Evolutionary conservation across 177 flowering plant genomes (phyloP).

Genomic region (Vitis hybrid): DNA sequence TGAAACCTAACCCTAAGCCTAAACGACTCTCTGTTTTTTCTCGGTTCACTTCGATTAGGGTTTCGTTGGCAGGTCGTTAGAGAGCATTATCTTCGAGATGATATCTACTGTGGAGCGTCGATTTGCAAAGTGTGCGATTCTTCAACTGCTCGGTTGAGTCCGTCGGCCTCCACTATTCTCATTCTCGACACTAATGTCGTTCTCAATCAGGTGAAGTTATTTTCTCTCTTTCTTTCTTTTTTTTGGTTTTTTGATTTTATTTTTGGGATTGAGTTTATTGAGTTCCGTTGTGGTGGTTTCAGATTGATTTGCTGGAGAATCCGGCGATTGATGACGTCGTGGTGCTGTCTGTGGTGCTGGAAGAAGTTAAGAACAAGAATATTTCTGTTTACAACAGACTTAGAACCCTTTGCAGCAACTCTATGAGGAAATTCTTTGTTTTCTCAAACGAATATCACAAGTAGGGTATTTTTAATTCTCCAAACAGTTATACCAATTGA

Average conservation of each 20-base stretch:
- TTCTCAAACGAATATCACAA: slow-evolving; percentile 90
- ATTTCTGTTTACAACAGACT: slow-evolving; percentile 75
- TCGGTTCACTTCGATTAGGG: background rate
- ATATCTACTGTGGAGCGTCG: slow-evolving; percentile 78
- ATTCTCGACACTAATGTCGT: slow-evolving; percentile 91
- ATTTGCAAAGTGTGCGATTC: slow-evolving; percentile 67
- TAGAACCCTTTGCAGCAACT: slow-evolving; percentile 69
- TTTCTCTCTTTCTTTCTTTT: background rate
- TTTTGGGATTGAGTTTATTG: background rate
- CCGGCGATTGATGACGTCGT: slow-evolving; percentile 81
- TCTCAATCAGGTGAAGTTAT: slow-evolving; percentile 67
- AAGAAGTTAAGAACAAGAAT: slow-evolving; percentile 92
- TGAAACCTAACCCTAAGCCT: slow-evolving; percentile 14
- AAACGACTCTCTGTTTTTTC: background rate
- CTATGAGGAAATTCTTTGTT: slow-evolving; percentile 67
- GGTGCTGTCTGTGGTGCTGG: slow-evolving; percentile 73
- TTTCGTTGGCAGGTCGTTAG: slow-evolving; percentile 55
- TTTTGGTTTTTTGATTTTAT: background rate
- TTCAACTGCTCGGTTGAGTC: slow-evolving; percentile 53
- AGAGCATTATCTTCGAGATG: slow-evolving; percentile 87
- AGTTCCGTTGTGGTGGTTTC: slow-evolving; percentile 3
- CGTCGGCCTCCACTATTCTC: slow-evolving; percentile 54
- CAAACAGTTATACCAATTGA: background rate
- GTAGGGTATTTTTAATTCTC: slow-evolving; percentile 34
- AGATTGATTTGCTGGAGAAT: slow-evolving; percentile 98